A percentile compares a stretch with the other conserved stretches of the same genome.
phyloP scores from a whole-genome alignment of 1,139 yeast species.

The Yueomyces sp. region DNA sequence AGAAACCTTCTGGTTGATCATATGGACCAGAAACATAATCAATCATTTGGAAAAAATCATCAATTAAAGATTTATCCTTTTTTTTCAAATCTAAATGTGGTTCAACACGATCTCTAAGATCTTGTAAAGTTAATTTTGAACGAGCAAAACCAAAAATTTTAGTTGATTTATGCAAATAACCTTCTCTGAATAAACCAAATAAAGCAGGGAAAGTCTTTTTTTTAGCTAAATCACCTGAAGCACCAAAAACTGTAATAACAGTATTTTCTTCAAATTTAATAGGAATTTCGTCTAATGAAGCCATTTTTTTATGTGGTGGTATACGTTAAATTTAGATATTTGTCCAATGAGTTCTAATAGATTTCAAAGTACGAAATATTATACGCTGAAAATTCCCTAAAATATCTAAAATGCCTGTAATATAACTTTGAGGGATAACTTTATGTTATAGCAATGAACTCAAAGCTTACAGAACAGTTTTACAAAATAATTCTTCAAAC shows the following conservation, averaged over 20 bases:
- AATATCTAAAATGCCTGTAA: too few species aligned
- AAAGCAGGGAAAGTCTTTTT: conserved; percentile 86
- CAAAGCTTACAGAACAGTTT: too few species aligned
- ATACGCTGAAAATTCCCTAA: too few species aligned
- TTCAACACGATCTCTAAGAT: conserved; percentile 52
- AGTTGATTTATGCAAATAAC: conserved; percentile 56
- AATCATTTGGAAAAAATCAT: conserved; percentile 52
- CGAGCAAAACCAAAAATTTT: conserved; percentile 89
- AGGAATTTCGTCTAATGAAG: conserved; percentile 1
- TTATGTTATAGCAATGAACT: too few species aligned
- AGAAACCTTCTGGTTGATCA: conserved; percentile 65
- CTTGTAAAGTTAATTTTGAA: conserved; percentile 54
- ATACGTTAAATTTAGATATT: too few species aligned
- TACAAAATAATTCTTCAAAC: too few species aligned
- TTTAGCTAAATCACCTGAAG: conserved; percentile 93
- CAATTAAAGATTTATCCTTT: conserved; percentile 34
- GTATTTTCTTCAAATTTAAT: conserved; percentile 45
- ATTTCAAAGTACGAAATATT: too few species aligned
- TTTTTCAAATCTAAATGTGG: conserved; percentile 42
- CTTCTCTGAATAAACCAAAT: conserved; percentile 65
- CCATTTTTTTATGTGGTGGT: neutral
- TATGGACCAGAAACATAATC: conserved; percentile 69
- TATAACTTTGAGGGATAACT: too few species aligned
- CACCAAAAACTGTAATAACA: conserved; percentile 80
- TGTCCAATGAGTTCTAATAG: too few species aligned